Base-by-base conservation (phyloP, 2,329 filamentous ascomycete genomes). In the Pseudocercospora musae region DNA sequence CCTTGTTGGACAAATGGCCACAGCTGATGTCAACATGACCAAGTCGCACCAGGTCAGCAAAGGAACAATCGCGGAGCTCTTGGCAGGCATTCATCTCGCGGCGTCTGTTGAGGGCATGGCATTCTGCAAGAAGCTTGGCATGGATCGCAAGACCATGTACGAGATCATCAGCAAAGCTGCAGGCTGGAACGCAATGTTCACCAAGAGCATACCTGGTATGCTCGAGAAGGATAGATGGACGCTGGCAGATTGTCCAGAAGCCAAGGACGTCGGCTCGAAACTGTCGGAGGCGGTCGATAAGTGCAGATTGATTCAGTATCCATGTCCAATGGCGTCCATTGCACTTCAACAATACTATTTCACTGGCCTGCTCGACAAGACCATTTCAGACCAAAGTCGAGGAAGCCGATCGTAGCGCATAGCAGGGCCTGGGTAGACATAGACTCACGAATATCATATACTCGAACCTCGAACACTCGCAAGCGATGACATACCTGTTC, bases 71-170 rank as follows among this genome's bases (percentile, higher is more conserved):
- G 68, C 70, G 44, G 73, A 81, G 57, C 67, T 81, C 33, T 78
- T 82, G 64, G 70, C 73, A 18, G 76, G 78, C n/a, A 78, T 81
- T 13, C 81, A 82, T 63, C 77, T 82, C n/a, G 78, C 79, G 9
- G 79, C 80, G 0, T 78, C 79, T 0, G 78, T 81, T 0, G 81
- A 83, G 64, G 80, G 78, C 9, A 76, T 82, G 67, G 73, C 77
- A 0, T 82, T 82, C 67, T 80, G 80, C 54, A 76, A 77, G 11
- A 70, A 77, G 54, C 75, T 82, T 4, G 76, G 77, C 0, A 76
- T 81, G 18, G 78, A 81, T 64, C 71, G 80, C 33, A 70, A 73
- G 58, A 74, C 78, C 60, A 80, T 82, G 73, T 78, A 77, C 66
- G 76, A 76, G 10, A 77, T 82, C 54, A 80, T 82, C 49, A 74